Base-by-base conservation (phyloP, 495 filamentous ascomycete genomes). In the Aspergillus sclerotioniger region DNA sequence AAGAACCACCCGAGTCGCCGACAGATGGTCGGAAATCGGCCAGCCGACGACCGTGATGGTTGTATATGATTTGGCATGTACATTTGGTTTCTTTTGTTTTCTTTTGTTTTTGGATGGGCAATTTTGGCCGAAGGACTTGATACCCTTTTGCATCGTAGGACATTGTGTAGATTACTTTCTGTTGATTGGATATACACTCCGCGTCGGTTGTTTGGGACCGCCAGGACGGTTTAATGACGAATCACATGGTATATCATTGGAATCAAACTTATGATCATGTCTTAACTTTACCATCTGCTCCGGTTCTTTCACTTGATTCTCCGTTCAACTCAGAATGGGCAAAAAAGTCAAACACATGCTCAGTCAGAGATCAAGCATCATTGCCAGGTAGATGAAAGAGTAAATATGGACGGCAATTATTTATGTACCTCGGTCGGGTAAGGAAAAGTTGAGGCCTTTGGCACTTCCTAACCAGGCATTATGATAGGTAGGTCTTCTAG, bases 1-100 rank as follows among this genome's bases (percentile, higher is more conserved):
- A 77, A 39, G 75, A 76, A 20, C 76, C 76, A 20, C 76, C 76
- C 3, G 69, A 76, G 52, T 79, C 76, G 45, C 76, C 76, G 8
- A 75, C 67, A 2, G 73, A 76, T 44, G 73, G 71, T 25, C 66
- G 73, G 39, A 68, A 61, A 53, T 79, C 76, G 25, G 63, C 68
- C 8, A 73, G 65, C 61, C 72, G 74, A 67, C 71, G 71, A 32
- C 56, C 63, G 19, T 73, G 54, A 68, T 32, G 33, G 33, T 51
- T 54, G 44, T 54, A 54, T 52, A 58, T 3, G 52, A 25, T 48
- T 35, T 16, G 47, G 43, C 12, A n/a, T 37, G 46, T 48, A 35
- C 25, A 31, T 41, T 20, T 59, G 29, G 29, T 20, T 50, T 43
- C 51, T 20, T 41, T 15, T 16, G 28, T 17, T 41, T 25, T 45